Base-by-base conservation (phyloP, 768 basidiomycete genomes). In the Suillus decipiens region DNA sequence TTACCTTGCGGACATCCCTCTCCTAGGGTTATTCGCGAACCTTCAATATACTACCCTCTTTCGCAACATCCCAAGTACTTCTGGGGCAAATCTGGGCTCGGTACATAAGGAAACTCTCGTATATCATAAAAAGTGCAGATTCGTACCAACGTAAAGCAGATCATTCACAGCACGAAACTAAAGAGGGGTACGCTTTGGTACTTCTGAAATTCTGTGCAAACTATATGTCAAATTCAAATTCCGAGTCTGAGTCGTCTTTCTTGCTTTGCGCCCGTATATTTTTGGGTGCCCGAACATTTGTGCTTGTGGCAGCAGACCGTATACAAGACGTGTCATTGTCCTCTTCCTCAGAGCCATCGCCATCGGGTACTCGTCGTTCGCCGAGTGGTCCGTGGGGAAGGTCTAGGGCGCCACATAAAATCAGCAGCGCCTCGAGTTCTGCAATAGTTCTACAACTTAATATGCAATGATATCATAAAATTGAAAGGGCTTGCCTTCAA, bases 151-250 rank as follows among this genome's bases (percentile, higher is more conserved):
- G 2, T 15, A 31, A 51, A 31, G 50, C 28, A 51, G 15, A 50
- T 17, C 50, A 28, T 15, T 8, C 22, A 24, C 47, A 28, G 48
- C 48, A 17, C 24, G 28, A 48, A 17, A 24, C 24, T 28, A 48
- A 48, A 28, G 48, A 28, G 48, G 48, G 14, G 12, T 48, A 48
- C 14, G 24, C 22, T 24, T 48, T 28, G 48, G 24, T 48, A 28
- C 24, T 28, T 28, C 11, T 24, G 14, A 24, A 15, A 48, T 48
- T 48, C 22, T 24, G 24, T 28, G 47, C n/a, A 69, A 53, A 60
- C 66, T 84, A 88, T 77, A 88, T 76, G 69, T 88, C 87, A 71
- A 89, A 87, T 70, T 93, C 92, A 72, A 96, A 90, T 60, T 88
- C 87, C 37, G 85, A 86, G 73, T 94, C 94, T 37, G 89, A 90